A percentile compares a stretch with the other conserved stretches of the same genome.
These are phyloP conservation scores for Davidsoniella neocaledoniae DNA, from an alignment of 2,329 filamentous ascomycete species.

Conservation along the genomic window DNA sequence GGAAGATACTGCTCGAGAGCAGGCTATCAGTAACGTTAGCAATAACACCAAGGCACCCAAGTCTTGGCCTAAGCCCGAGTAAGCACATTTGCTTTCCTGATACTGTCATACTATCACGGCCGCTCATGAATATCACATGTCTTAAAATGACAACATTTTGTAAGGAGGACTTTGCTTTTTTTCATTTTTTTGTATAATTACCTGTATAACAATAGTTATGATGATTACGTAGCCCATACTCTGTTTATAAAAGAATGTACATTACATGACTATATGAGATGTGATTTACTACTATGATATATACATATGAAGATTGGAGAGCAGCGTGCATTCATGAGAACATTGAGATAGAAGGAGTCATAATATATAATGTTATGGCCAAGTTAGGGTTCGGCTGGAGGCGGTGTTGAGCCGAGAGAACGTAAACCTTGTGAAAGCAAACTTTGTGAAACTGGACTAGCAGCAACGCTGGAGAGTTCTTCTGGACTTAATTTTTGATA, in stretches of 20 bases:
- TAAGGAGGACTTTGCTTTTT: too few species aligned
- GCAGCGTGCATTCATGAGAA: too few species aligned
- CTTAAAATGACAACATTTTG: too few species aligned
- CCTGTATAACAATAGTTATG: background rate
- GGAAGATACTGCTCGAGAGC: background rate
- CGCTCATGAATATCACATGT: too few species aligned
- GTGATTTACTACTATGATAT: too few species aligned
- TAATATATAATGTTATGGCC: background rate
- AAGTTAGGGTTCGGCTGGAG: background rate
- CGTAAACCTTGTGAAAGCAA: conserved; percentile 1
- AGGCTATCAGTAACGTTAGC: background rate
- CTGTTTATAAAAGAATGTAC: background rate
- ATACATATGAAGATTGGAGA: background rate
- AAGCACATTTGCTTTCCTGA: too few species aligned
- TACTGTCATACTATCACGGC: too few species aligned
- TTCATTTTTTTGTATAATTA: background rate
- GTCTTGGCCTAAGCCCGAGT: too few species aligned
- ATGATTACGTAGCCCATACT: background rate
- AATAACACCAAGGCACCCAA: too few species aligned
- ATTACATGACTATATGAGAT: background rate
- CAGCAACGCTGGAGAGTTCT: background rate
- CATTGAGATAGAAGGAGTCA: too few species aligned
- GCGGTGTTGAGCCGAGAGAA: background rate
- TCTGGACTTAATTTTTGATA: conserved; percentile 6
- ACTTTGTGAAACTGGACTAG: background rate